A percentile compares a stretch with the other conserved stretches of the same genome.
Evolutionary conservation across 2,329 filamentous ascomycete genomes (phyloP).

Genomic region (Escovopsis sp.): DNA sequence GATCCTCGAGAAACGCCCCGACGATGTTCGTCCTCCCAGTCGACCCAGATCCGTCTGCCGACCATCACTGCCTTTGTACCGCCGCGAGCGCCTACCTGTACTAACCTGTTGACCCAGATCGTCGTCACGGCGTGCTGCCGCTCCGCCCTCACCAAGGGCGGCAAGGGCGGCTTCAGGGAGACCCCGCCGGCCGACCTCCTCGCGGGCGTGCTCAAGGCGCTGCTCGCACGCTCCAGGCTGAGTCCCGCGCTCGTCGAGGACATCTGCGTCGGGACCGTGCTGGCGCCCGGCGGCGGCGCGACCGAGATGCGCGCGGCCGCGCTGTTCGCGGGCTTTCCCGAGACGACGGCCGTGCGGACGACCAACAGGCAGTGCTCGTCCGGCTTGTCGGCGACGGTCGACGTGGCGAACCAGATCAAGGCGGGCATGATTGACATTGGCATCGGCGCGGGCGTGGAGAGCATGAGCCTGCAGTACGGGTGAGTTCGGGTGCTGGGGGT

Average conservation of each 20-base stretch:
- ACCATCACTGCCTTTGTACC: too few relatives aligned
- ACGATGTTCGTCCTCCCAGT: slow-evolving; percentile 45
- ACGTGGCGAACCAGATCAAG: slow-evolving; percentile 86
- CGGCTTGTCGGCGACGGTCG: slow-evolving; percentile 81
- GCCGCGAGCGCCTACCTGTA: too few relatives aligned
- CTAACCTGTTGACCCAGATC: slow-evolving; percentile 32
- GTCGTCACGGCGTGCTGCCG: slow-evolving; percentile 88
- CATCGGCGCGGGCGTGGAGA: slow-evolving; percentile 89
- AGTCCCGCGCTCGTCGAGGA: slow-evolving; percentile 83
- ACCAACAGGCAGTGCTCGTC: slow-evolving; percentile 92
- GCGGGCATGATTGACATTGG: slow-evolving; percentile 90
- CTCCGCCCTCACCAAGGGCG: slow-evolving; percentile 82
- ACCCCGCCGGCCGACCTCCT: slow-evolving; percentile 77
- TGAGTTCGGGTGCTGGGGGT: too few relatives aligned
- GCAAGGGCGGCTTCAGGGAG: slow-evolving; percentile 92
- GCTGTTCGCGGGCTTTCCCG: slow-evolving; percentile 81
- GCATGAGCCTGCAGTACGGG: slow-evolving; percentile 90
- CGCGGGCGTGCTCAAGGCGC: slow-evolving; percentile 63
- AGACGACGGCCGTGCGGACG: slow-evolving; percentile 67
- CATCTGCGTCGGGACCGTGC: slow-evolving; percentile 79
- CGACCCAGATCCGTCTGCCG: too few relatives aligned
- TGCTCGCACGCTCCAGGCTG: slow-evolving; percentile 76
- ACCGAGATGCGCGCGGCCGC: slow-evolving; percentile 93
- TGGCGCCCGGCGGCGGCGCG: slow-evolving; percentile 84
- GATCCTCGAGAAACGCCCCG: slow-evolving; percentile 50